Evolutionary conservation across 164 flowering plant species (phyloP).

Genomic region (Stephania yunnanensis): DNA sequence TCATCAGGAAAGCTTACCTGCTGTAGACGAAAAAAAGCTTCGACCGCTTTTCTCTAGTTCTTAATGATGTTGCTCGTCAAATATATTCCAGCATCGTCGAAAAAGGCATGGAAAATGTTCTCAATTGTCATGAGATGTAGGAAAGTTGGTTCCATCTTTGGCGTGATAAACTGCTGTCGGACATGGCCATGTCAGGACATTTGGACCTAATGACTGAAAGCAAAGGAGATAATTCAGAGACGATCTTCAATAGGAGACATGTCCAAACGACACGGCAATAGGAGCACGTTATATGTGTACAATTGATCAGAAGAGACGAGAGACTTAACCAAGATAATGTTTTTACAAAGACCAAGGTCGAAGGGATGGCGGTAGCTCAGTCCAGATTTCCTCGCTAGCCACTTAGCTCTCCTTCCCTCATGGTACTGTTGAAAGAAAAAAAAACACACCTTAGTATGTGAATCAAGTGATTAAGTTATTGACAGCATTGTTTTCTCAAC

Average conservation of each 20-base stretch:
- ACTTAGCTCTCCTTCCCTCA: constrained; percentile 46
- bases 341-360: constrained; percentile 42
- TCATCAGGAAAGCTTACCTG: not conserved
- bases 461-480: not conserved
- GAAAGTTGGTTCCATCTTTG: constrained; percentile 59
- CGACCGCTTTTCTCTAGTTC: not conserved
- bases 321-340: constrained; percentile 40
- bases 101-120: not conserved
- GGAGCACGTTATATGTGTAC: no score
- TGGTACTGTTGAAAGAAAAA: constrained; percentile 34
- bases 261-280: no score
- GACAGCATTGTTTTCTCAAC: not conserved
- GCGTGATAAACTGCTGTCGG: constrained; percentile 53
- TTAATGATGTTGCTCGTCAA: not conserved
- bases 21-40: not conserved
- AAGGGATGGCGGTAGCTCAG: constrained; percentile 60
- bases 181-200: constrained; percentile 68
- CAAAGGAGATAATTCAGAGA: not conserved
- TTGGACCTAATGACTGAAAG: constrained; percentile 61
- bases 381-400: constrained; percentile 81
- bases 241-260: not conserved
- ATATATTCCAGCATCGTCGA: not conserved
- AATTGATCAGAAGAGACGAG: constrained; percentile 14
- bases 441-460: not conserved
- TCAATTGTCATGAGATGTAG: constrained; percentile 11